Percentiles rank a stretch among this genome's conserved stretches.
Evolutionary conservation across 441 rosid genomes (phyloP).

Genomic region (Mallotus repandus): DNA sequence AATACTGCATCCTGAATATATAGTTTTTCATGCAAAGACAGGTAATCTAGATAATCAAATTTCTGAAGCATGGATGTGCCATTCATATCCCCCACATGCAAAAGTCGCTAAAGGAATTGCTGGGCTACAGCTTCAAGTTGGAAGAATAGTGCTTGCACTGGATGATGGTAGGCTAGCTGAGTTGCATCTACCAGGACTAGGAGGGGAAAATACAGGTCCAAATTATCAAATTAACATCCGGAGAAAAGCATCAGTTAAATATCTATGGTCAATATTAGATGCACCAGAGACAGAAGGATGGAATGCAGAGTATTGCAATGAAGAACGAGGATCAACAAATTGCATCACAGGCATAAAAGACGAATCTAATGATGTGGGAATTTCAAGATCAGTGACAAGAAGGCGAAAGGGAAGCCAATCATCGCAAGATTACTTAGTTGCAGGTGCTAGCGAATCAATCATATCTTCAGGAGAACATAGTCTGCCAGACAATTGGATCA

Average conservation of each 20-base stretch:
- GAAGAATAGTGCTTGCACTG: constrained; percentile 53
- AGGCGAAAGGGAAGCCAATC: constrained; percentile 43
- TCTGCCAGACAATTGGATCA: constrained; percentile 40
- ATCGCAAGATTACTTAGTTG: constrained; percentile 43
- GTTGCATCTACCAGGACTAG: constrained; percentile 56
- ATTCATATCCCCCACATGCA: constrained; percentile 50
- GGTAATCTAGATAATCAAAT: constrained; percentile 36
- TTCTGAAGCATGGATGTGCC: constrained; percentile 50
- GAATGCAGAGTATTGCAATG: constrained; percentile 78
- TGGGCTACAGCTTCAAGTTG: constrained; percentile 53
- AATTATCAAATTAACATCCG: constrained; percentile 36
- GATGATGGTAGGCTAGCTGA: constrained; percentile 75
- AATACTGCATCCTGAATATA: neutral
- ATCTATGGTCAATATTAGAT: constrained; percentile 53
- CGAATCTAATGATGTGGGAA: constrained; percentile 44
- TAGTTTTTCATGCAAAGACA: constrained; percentile 30
- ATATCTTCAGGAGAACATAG: constrained; percentile 28
- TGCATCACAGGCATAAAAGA: constrained; percentile 59
- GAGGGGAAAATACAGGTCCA: constrained; percentile 61
- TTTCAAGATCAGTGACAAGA: constrained; percentile 40
- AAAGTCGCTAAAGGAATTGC: constrained; percentile 53
- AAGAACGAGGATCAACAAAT: constrained; percentile 60
- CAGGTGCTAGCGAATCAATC: constrained; percentile 22
- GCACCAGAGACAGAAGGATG: constrained; percentile 77
- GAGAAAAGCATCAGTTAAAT: constrained; percentile 41